Percentiles rank a stretch among this genome's conserved stretches.
These are phyloP conservation scores for Thelephora terrestris DNA, from an alignment of 1,284 basidiomycete genomes.

Conservation along the genomic window DNA sequence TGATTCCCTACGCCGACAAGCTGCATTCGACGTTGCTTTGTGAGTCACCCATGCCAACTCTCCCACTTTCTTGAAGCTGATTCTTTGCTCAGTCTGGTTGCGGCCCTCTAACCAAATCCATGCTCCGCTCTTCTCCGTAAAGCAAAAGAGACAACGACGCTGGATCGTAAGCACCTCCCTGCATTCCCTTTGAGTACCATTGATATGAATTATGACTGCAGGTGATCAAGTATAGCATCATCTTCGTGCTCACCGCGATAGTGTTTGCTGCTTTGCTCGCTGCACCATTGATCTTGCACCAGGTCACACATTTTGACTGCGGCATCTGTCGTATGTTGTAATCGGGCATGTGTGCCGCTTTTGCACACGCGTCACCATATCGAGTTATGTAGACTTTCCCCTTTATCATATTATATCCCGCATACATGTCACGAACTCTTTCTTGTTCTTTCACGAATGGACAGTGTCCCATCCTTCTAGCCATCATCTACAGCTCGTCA, in stretches of 20 bases:
- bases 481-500: no score
- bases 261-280: constrained; percentile 71
- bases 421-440: no score
- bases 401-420: no score
- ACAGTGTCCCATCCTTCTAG: no score
- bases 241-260: constrained; percentile 67
- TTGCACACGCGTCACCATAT: constrained; percentile 14
- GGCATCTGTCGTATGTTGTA: constrained; percentile 60
- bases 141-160: constrained; percentile 78
- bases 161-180: constrained; percentile 57
- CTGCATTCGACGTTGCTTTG: constrained; percentile 69
- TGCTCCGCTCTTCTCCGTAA: constrained; percentile 85
- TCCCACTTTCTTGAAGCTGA: constrained; percentile 13
- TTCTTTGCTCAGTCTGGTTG: constrained; percentile 54
- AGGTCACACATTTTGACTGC: constrained; percentile 49
- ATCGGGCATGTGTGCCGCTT: constrained; percentile 17
- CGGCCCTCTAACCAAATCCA: constrained; percentile 87
- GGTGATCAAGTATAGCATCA: constrained; percentile 68
- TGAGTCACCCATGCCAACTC: constrained; percentile 29
- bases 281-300: constrained; percentile 58
- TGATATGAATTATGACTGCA: constrained; percentile 17
- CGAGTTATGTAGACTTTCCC: constrained; percentile 3
- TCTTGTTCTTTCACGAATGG: no score
- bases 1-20: constrained; percentile 69
- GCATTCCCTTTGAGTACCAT: neutral